phyloP scores from a whole-genome alignment of 2,329 filamentous ascomycete genomes.

The Paraphaeosphaeria sporulosa region DNA sequence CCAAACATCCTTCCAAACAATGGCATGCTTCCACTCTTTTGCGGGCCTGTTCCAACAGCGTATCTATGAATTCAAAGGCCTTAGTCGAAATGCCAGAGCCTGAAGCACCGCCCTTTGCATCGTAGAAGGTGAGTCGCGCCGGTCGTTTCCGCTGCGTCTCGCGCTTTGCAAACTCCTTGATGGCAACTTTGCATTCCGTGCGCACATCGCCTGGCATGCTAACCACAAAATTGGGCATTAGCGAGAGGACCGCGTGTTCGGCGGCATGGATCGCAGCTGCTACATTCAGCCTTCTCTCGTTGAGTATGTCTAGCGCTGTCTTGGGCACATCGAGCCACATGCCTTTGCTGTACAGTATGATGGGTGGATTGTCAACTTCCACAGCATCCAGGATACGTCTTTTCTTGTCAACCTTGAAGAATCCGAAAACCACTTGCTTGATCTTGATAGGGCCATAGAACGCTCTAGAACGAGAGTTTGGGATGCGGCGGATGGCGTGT shows the following conservation, averaged over 20 bases:
- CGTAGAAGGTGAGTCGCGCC: conserved; percentile 90
- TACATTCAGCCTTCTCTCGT: conserved; percentile 75
- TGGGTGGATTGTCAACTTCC: conserved; percentile 90
- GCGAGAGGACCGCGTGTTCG: conserved; percentile 85
- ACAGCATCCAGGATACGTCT: conserved; percentile 89
- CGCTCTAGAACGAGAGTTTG: conserved; percentile 69
- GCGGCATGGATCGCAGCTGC: conserved; percentile 93
- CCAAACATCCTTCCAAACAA: conserved; percentile 82
- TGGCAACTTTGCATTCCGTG: conserved; percentile 89
- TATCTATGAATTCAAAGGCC: conserved; percentile 90
- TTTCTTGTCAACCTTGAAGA: conserved; percentile 93
- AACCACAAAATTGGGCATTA: conserved; percentile 91
- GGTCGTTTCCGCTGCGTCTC: conserved; percentile 80
- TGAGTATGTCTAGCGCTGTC: conserved; percentile 78
- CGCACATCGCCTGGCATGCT: conserved; percentile 89
- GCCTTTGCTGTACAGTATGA: conserved; percentile 83
- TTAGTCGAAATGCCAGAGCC: conserved; percentile 90
- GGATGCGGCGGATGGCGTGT: conserved; percentile 80
- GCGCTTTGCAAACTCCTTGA: conserved; percentile 83
- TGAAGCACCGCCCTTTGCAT: conserved; percentile 84
- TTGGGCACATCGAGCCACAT: conserved; percentile 96
- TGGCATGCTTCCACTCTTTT: conserved; percentile 77
- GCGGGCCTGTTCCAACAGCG: conserved; percentile 78
- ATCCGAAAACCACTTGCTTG: conserved; percentile 88
- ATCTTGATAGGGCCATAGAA: conserved; percentile 90